phyloP scores from a whole-genome alignment of 2,329 filamentous ascomycete genomes.

The Ceratocystis eucalypticola region DNA sequence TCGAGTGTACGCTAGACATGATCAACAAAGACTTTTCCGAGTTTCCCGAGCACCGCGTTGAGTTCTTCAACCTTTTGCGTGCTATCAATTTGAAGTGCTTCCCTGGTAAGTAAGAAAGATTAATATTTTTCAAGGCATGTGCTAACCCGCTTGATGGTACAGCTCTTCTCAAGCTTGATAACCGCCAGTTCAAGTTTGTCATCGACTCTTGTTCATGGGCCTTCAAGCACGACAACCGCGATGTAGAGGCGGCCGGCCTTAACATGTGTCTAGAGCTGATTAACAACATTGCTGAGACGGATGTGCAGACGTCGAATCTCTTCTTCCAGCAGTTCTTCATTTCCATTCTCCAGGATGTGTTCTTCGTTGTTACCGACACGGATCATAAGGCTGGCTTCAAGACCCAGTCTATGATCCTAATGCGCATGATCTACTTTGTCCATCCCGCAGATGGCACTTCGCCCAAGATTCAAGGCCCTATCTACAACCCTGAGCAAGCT shows the following conservation, averaged over 20 bases:
- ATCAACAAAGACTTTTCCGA: conserved; percentile 99
- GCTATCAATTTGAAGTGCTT: conserved; percentile 97
- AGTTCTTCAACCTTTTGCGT: conserved; percentile 94
- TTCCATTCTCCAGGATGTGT: conserved; percentile 89
- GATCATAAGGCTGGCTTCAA: conserved; percentile 99
- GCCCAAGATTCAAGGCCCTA: conserved; percentile 82
- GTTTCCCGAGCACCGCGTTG: conserved; percentile 96
- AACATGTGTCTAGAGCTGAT: conserved; percentile 98
- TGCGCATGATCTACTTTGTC: conserved; percentile 95
- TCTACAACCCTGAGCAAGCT: conserved; percentile 76
- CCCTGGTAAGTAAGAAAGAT: conserved; percentile 41
- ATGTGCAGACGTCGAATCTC: conserved; percentile 69
- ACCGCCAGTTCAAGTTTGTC: conserved; percentile 96
- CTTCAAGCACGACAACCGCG: conserved; percentile 98
- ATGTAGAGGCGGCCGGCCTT: conserved; percentile 88
- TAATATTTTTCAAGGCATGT: background rate
- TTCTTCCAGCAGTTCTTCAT: conserved; percentile 99
- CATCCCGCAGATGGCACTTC: conserved; percentile 52
- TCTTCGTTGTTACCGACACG: conserved; percentile 93
- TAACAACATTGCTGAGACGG: conserved; percentile 90
- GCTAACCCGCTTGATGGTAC: conserved; percentile 12
- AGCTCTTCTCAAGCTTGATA: conserved; percentile 83
- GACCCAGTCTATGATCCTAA: conserved; percentile 84
- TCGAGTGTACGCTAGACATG: conserved; percentile 97
- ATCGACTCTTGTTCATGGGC: conserved; percentile 99